Base-by-base conservation (phyloP, 106 monocot species). In the Iris macrosiphon region DNA sequence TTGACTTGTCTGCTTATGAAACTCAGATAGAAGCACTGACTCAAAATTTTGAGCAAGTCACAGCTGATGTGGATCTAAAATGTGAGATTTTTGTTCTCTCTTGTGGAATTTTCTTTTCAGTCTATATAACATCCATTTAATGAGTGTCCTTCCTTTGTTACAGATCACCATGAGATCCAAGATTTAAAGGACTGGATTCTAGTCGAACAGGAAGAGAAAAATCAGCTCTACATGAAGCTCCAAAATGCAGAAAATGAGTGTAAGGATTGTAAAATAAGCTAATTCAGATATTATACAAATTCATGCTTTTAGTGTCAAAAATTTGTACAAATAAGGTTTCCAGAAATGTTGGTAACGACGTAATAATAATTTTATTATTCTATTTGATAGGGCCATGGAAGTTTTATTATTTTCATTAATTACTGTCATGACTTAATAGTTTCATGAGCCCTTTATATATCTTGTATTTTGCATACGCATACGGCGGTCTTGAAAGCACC, bases 181-280 rank as follows among this genome's bases (percentile, higher is more conserved):
- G 87, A 88, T 37, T 67, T 82, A 52, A 82, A 64, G 71, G 78
- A 82, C 32, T 72, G 70, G 67, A 40, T 88, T 40, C 26, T 75
- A 20, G 68, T 82, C 57, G 82, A 82, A 59, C 82, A 82, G 39
- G 75, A 79, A 53, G 87, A 88, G 60, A 88, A 88, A 66, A 75
- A 79, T 16, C 63, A 67, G 38, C 55, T 88, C 10, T 45, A 62
- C 27, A 72, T 57, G 63, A 79, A 75, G 49, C 68, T 88, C 30
- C 72, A 88, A 56, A 65, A 65, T 51, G 74, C 78, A 45, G 82
- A 88, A 75, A 69, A 61, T 37, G 82, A 88, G 54, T 25, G 82
- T 88, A 68, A 55, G 78, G 49, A 29, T 34, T 26, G 18, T 13
- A 31, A 31, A 40, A 18, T 29, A 6, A 0, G 14, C 3, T 2